These are phyloP conservation scores for Sporopachydermia lactativora DNA, from an alignment of 805 yeast species.

Conservation along the genomic window DNA sequence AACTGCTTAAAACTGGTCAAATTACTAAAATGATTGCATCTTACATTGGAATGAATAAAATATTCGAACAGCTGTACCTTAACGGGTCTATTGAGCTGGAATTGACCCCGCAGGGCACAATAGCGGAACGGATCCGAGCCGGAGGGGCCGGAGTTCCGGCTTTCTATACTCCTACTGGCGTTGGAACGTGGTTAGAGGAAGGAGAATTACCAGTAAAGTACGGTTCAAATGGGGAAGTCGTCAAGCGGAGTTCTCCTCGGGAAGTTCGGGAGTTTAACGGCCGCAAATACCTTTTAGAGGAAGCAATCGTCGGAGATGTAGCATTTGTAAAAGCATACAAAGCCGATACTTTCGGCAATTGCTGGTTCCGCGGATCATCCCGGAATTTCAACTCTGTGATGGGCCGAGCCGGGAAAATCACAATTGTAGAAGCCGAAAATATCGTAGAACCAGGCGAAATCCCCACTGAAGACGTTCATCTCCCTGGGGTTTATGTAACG, in stretches of 20 bases:
- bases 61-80: slow-evolving; percentile 26
- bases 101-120: slow-evolving; percentile 37
- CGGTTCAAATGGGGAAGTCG: slow-evolving; percentile 19
- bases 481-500: slow-evolving; percentile 31
- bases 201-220: slow-evolving; percentile 33
- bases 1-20: slow-evolving; percentile 27
- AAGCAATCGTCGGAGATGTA: slow-evolving; percentile 31
- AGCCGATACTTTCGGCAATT: slow-evolving; percentile 34
- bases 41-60: slow-evolving; percentile 31
- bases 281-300: slow-evolving; percentile 27
- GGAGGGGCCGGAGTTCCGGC: slow-evolving; percentile 37
- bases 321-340: slow-evolving; percentile 34
- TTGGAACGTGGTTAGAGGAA: slow-evolving; percentile 35
- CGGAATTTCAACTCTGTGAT: slow-evolving; percentile 31
- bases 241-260: slow-evolving; percentile 23
- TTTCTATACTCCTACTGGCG: slow-evolving; percentile 35
- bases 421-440: slow-evolving; percentile 38
- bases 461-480: slow-evolving; percentile 29
- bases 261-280: slow-evolving; percentile 32
- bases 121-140: slow-evolving; percentile 34
- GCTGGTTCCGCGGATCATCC: slow-evolving; percentile 32
- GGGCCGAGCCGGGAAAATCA: slow-evolving; percentile 30
- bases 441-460: slow-evolving; percentile 33
- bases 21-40: slow-evolving; percentile 30
- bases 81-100: slow-evolving; percentile 31